Base-by-base conservation (phyloP, 148 eudicot species). In the Chenopodium formosanum region DNA sequence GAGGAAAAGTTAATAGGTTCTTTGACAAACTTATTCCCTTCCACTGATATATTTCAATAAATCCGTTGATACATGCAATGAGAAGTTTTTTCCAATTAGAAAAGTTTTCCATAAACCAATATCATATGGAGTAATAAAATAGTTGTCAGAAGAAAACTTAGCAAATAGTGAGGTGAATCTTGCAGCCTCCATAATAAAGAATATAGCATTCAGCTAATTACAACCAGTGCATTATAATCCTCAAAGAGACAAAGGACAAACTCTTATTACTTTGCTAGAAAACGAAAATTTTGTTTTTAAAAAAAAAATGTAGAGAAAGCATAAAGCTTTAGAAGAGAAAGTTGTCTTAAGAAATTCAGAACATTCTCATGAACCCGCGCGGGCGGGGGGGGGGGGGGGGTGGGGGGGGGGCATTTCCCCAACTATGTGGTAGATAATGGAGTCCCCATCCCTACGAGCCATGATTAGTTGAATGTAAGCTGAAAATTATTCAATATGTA, bases 1-100 rank as follows among this genome's bases (percentile, higher is more conserved):
- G 83, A 62, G 81, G 95, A 90, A 87, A 90, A 94, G 34, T 73
- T 85, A 84, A 87, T 91, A 44, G 96, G 92, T 70, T 92, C 95
- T 60, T 87, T 88, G 22, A 95, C 92, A 84, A 91, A 95, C 83
- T 91, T 82, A 74, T 90, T 74, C 20, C 90, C 92, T 64, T 87
- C 92, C 83, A 95, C 99, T 93, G 93, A 48, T 83, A 79, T 56
- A 53, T 44, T 40, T 29, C 40, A 68, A 52, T 16, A 19, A 50
- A 20, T 19, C 9, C 20, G 13, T 32, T 29, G 7, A 13, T 40
- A 74, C 53, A 70, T 14, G 31, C 40, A 48, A 48, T 3, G 31
- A 74, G 63, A 27, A 16, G 19, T 16, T 34, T 52, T 72, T 72
- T 13, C 31, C 50, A 12, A 6, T 25, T 1, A 23, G 9, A 16